phyloP scores from a whole-genome alignment of 2,329 filamentous ascomycete genomes.

The Pseudogymnoascus sp. region DNA sequence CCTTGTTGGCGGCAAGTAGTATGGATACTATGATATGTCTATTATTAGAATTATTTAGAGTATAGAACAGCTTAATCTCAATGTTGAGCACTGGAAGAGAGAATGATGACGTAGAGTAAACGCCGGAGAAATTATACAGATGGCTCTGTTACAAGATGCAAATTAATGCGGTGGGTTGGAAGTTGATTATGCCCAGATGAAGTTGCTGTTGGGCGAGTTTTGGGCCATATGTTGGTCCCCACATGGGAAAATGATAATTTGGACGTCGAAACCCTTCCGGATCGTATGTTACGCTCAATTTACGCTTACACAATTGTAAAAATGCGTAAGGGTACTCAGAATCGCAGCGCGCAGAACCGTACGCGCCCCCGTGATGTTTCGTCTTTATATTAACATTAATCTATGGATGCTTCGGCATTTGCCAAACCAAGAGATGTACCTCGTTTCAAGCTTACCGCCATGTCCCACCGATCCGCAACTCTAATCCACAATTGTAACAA shows the following conservation, averaged over 20 bases:
- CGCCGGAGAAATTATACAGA: background rate
- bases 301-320: background rate
- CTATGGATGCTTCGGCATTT: background rate
- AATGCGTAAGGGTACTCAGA: background rate
- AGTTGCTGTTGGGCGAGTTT: background rate
- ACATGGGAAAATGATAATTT: background rate
- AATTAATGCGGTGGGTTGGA: background rate
- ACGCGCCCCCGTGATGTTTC: background rate
- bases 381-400: constrained; percentile 6
- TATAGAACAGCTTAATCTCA: background rate
- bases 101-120: background rate
- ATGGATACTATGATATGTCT: background rate
- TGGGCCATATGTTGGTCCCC: background rate
- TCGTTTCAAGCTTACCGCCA: background rate
- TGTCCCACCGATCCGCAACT: background rate
- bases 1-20: background rate
- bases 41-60: background rate
- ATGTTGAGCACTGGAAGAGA: background rate
- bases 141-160: background rate
- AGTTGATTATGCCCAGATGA: background rate
- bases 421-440: background rate
- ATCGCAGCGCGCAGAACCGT: background rate
- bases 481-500: constrained; percentile 8
- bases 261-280: background rate
- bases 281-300: background rate